phyloP scores from a whole-genome alignment of 1,284 basidiomycete genomes.

The Termitomyces sp. region DNA sequence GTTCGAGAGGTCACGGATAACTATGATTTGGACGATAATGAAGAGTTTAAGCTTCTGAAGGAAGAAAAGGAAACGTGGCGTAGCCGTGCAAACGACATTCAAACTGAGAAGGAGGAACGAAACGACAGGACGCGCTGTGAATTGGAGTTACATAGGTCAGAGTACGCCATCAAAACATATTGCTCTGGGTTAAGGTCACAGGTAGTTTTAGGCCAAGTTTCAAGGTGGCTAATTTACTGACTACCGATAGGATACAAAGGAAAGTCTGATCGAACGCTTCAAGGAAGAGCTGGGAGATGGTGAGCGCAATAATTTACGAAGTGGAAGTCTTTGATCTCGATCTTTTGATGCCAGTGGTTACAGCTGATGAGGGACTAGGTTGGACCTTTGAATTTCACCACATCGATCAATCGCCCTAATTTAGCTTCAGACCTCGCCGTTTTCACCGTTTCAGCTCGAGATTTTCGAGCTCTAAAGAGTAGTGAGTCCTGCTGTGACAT shows the following conservation, averaged over 20 bases:
- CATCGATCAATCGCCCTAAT: neutral
- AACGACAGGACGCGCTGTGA: neutral
- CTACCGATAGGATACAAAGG: neutral
- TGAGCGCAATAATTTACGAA: neutral
- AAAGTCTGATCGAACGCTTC: neutral
- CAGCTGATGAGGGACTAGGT: neutral
- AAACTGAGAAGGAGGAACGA: neutral
- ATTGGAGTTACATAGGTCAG: neutral
- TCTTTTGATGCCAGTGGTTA: no score
- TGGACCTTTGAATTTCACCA: neutral
- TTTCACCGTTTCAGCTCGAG: conserved; percentile 1
- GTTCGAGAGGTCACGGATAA: neutral
- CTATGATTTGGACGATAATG: neutral
- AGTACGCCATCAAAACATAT: neutral
- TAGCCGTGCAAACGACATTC: neutral
- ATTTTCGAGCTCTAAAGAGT: neutral
- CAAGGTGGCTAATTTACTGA: no score
- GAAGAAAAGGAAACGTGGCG: neutral
- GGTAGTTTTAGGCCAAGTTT: no score
- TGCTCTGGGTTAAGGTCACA: neutral
- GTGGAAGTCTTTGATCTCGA: neutral
- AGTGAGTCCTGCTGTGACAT: no score
- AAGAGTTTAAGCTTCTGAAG: neutral
- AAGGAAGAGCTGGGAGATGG: conserved; percentile 1
- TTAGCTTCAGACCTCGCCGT: neutral